These are phyloP conservation scores for Rhizoclosmatium globosum DNA, from an alignment of 192 early-diverging fungal species.

Conservation along the genomic window DNA sequence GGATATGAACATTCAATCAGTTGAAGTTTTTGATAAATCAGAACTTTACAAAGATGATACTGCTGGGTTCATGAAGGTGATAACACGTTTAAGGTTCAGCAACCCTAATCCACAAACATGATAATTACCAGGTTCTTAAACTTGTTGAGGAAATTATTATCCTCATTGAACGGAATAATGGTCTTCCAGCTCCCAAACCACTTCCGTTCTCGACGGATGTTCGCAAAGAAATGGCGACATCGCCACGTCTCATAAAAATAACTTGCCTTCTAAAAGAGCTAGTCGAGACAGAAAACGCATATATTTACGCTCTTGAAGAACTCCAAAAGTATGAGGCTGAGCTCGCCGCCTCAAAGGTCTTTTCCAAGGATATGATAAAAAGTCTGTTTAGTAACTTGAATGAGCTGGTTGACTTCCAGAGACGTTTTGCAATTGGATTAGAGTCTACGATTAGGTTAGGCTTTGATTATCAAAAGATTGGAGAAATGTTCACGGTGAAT, in stretches of 20 bases:
- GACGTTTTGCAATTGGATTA: conserved; percentile 89
- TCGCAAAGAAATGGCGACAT: conserved; percentile 34
- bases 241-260: conserved; percentile 89
- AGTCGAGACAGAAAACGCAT: conserved; percentile 92
- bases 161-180: conserved; percentile 73
- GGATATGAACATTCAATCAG: conserved; percentile 68
- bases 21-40: conserved; percentile 82
- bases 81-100: neutral
- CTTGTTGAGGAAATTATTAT: conserved; percentile 82
- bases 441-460: conserved; percentile 79
- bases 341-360: conserved; percentile 59
- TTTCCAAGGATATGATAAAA: conserved; percentile 83
- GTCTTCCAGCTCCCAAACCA: conserved; percentile 60
- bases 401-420: conserved; percentile 93
- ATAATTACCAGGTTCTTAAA: conserved; percentile 73
- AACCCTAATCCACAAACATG: neutral
- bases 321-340: conserved; percentile 61
- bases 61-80: conserved; percentile 94
- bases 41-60: conserved; percentile 95
- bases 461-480: conserved; percentile 87
- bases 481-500: conserved; percentile 82
- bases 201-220: conserved; percentile 51
- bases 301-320: conserved; percentile 88
- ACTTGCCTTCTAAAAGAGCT: conserved; percentile 89
- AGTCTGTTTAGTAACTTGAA: conserved; percentile 94